Percentiles rank a stretch among this genome's conserved stretches.
These are phyloP conservation scores for Neurospora sp. DNA, from an alignment of 495 filamentous ascomycete species.

Conservation along the genomic window DNA sequence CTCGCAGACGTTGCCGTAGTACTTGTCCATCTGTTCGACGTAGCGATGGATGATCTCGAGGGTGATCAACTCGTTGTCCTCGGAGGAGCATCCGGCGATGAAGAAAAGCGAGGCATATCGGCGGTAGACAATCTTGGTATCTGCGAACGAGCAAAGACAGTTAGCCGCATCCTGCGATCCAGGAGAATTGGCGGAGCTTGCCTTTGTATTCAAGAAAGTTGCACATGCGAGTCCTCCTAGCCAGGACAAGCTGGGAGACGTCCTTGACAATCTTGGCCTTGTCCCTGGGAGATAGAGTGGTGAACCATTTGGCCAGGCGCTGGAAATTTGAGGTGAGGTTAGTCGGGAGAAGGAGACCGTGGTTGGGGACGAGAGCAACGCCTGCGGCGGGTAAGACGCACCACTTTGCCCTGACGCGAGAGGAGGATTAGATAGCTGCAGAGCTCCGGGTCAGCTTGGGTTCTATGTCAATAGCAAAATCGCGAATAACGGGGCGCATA, in stretches of 20 bases:
- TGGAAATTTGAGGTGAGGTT: constrained; percentile 35
- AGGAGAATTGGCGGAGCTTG: constrained; percentile 18
- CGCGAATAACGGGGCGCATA: constrained; percentile 11
- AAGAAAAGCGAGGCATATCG: constrained; percentile 99
- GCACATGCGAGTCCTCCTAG: constrained; percentile 94
- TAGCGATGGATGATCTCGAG: constrained; percentile 98
- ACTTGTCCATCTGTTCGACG: constrained; percentile 99
- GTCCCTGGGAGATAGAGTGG: constrained; percentile 92
- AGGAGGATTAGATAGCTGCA: constrained; percentile 91
- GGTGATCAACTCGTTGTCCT: constrained; percentile 95
- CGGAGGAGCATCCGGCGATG: constrained; percentile 89
- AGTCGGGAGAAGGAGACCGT: constrained; percentile 17
- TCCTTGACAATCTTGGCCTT: constrained; percentile 99
- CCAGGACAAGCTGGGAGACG: constrained; percentile 95
- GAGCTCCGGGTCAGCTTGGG: constrained; percentile 7
- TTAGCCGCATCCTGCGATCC: not conserved
- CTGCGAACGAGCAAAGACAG: constrained; percentile 35
- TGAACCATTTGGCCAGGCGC: constrained; percentile 99
- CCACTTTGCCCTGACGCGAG: constrained; percentile 97
- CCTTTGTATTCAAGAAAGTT: constrained; percentile 99
- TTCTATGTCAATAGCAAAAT: not conserved
- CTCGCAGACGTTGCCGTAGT: constrained; percentile 99
- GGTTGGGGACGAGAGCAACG: constrained; percentile 22
- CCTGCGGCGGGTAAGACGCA: constrained; percentile 44
- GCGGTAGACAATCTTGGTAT: constrained; percentile 96